Evolutionary conservation across 2,329 filamentous ascomycete species (phyloP).

Genomic region (Calonectria leucothoes): DNA sequence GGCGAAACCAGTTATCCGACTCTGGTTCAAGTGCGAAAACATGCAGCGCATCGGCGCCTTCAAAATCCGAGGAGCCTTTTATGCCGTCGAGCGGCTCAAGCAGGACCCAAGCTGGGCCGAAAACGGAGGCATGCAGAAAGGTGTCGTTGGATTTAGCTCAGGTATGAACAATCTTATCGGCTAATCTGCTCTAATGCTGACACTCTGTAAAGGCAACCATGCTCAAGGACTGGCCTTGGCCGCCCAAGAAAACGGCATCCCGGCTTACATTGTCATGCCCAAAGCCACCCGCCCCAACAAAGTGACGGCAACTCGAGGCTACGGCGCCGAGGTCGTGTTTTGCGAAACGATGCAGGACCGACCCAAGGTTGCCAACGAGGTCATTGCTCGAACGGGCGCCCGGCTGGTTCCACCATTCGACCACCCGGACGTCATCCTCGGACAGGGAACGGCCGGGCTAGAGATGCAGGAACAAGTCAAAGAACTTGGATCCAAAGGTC

Average conservation of each 20-base stretch:
- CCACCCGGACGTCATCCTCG: constrained; percentile 89
- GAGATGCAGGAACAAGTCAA: constrained; percentile 11
- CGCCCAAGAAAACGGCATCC: constrained; percentile 78
- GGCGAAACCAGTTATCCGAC: constrained; percentile 70
- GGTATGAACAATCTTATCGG: constrained; percentile 69
- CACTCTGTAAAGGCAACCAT: constrained; percentile 78
- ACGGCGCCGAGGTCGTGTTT: constrained; percentile 71
- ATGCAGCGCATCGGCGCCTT: constrained; percentile 91
- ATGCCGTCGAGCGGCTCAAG: constrained; percentile 77
- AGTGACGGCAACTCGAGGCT: constrained; percentile 79
- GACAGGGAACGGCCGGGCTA: constrained; percentile 77
- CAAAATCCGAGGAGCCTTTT: constrained; percentile 91
- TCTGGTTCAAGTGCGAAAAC: constrained; percentile 98
- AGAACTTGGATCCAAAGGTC: constrained; percentile 39
- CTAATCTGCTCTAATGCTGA: constrained; percentile 57
- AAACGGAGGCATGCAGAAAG: neutral
- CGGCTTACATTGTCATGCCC: constrained; percentile 93
- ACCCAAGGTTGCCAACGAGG: constrained; percentile 78
- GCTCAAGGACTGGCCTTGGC: constrained; percentile 92
- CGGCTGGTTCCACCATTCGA: constrained; percentile 90
- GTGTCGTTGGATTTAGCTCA: neutral
- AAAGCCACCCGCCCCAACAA: constrained; percentile 83
- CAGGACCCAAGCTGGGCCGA: neutral
- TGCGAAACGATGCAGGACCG: constrained; percentile 83
- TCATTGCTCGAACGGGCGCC: constrained; percentile 79